Evolutionary conservation across 805 yeast genomes (phyloP), one percentile per base, ranked within the genome.

Genomic region (Candida khao-thaluensis): DNA sequence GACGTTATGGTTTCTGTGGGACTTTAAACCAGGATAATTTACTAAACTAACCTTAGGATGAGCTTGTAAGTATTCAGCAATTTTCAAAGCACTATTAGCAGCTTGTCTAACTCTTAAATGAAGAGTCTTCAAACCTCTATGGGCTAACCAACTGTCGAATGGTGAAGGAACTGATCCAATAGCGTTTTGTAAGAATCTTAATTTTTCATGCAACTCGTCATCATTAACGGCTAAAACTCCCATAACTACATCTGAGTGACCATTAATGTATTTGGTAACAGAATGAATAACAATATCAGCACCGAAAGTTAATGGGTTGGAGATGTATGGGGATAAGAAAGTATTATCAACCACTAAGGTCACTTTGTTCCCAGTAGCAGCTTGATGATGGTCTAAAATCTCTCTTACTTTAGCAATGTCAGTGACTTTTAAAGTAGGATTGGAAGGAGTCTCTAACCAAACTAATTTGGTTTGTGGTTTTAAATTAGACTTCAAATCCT

Each of bases 131-230:
- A 87, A 73, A 57, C 95, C 95, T 62, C 96, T 77, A 73, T 86
- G 95, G 40, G 95, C 90, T 62, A 86, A 80, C 95, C 95, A 87
- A 29, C 88, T 76, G 67, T 88, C 95, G 60, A 87, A 88, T 38
- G 95, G 86, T 15, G 95, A 85, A 48, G 95, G 95, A 47, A 87
- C 77, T 18, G 95, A 88, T 46, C 95, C 96, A 53, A 85, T 71
- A 48, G 95, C 95, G 54, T 86, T 86, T 65, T 87, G 95, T 62
- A 86, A 72, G 71, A 85, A 86, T 45, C 85, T 73, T 64, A 81
- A 73, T 55, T 72, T 70, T 51, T 80, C 80, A 65, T 78, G 78
- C 53, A 84, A 65, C 36, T 57, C 70, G 41, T 75, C 80, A 52
- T 64, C 62, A 71, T 79, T 84, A 49, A 87, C 78, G 38, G 85